A percentile compares a stretch with the other conserved stretches of the same genome.
These are phyloP conservation scores for Nigrograna mackinnonii DNA, from an alignment of 2,329 filamentous ascomycete species.

Conservation along the genomic window DNA sequence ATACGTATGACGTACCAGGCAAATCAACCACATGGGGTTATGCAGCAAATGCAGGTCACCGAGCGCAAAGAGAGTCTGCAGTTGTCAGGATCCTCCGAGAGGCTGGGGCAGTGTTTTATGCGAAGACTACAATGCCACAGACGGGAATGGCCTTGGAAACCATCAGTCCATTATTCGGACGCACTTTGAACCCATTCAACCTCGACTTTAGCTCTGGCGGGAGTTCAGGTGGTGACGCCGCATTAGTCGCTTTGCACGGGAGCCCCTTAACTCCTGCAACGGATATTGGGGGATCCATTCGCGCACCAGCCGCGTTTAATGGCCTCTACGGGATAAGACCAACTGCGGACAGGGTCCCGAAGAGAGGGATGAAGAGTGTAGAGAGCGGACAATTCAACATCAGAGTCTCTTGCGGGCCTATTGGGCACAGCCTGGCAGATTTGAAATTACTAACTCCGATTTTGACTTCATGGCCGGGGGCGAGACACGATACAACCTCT, in stretches of 20 bases:
- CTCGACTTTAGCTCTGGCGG: conserved; percentile 62
- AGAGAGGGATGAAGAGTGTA: neutral
- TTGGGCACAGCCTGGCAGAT: neutral
- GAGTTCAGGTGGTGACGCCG: conserved; percentile 65
- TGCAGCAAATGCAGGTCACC: conserved; percentile 38
- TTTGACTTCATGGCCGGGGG: neutral
- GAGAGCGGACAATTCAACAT: neutral
- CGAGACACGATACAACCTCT: neutral
- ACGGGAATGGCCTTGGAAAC: conserved; percentile 49
- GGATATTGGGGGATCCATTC: conserved; percentile 64
- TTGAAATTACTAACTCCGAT: neutral
- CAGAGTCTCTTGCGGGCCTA: neutral
- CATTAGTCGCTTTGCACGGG: conserved; percentile 59
- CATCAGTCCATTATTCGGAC: conserved; percentile 61
- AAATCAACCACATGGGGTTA: conserved; percentile 60
- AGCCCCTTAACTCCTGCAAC: conserved; percentile 62
- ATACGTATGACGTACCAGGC: conserved; percentile 61
- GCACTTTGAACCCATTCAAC: conserved; percentile 64
- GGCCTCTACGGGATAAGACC: conserved; percentile 41
- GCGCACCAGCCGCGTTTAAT: conserved; percentile 80
- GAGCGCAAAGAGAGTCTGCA: conserved; percentile 18
- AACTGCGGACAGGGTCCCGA: neutral
- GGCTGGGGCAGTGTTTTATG: conserved; percentile 49
- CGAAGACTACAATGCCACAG: conserved; percentile 53
- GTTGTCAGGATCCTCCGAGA: conserved; percentile 26